Evolutionary conservation across 306 rosid species (phyloP).

Genomic region (Casuarina cunninghamiana): DNA sequence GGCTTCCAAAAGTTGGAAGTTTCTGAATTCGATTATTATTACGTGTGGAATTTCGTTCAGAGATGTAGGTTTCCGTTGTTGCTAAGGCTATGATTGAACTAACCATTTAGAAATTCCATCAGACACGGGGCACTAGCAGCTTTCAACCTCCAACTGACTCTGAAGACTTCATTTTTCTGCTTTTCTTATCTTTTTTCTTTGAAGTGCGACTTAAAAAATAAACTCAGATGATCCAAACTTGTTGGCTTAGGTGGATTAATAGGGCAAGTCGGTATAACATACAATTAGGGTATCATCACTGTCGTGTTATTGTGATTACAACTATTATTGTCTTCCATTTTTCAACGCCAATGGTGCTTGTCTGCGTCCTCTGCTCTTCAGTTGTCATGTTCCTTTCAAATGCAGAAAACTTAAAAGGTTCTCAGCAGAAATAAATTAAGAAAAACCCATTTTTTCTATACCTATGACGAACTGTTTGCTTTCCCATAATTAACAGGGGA

Average conservation of each 20-base stretch:
- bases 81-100: background rate
- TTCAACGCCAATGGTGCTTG: background rate
- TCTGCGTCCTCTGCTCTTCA: background rate
- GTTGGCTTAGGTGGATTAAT: background rate
- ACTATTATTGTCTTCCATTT: background rate
- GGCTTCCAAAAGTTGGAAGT: slow-evolving; percentile 1
- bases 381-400: no score
- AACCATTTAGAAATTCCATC: background rate
- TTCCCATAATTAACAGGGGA: background rate
- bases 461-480: background rate
- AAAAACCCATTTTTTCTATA: background rate
- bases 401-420: background rate
- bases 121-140: background rate
- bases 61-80: background rate
- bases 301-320: background rate
- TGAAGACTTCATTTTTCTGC: background rate
- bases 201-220: background rate
- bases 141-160: background rate
- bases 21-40: background rate
- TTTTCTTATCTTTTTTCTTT: background rate
- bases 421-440: background rate
- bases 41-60: background rate
- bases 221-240: background rate
- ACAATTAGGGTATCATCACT: background rate
- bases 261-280: background rate